phyloP scores from a whole-genome alignment of 2,329 filamentous ascomycete genomes.

The Lojkania enalia region DNA sequence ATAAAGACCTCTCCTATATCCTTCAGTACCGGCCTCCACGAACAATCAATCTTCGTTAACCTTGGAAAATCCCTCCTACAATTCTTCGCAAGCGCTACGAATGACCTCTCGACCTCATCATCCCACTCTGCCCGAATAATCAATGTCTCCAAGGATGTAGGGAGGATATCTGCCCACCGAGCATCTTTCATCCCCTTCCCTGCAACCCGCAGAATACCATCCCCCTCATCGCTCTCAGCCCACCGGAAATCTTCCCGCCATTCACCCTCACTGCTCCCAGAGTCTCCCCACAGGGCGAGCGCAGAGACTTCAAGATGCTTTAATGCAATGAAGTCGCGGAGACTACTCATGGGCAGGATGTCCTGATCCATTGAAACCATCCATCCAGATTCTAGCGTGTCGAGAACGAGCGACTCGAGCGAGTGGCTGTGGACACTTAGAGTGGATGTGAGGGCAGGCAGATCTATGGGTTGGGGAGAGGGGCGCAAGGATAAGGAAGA shows the following conservation, averaged over 20 bases:
- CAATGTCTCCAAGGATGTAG: slow-evolving; percentile 17
- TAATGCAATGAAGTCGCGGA: slow-evolving; percentile 15
- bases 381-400: slow-evolving; percentile 17
- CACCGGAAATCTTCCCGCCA: too few species aligned
- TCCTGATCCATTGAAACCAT: slow-evolving; percentile 9
- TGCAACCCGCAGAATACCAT: background rate
- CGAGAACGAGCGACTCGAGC: slow-evolving; percentile 12
- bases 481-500: background rate
- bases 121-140: slow-evolving; percentile 22
- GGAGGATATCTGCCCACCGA: slow-evolving; percentile 14
- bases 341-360: slow-evolving; percentile 15
- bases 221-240: background rate
- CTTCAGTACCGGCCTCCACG: slow-evolving; percentile 11
- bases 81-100: slow-evolving; percentile 11
- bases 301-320: slow-evolving; percentile 19
- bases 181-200: too few species aligned
- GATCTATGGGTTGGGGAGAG: slow-evolving; percentile 6
- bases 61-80: slow-evolving; percentile 5
- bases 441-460: background rate
- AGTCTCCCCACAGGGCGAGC: slow-evolving; percentile 21
- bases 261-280: background rate
- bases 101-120: slow-evolving; percentile 15
- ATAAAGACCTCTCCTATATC: slow-evolving; percentile 1
- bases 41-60: slow-evolving; percentile 16
- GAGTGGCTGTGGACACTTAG: slow-evolving; percentile 1